Evolutionary conservation across 2,329 filamentous ascomycete genomes (phyloP), one percentile per base, ranked within the genome.

Genomic region (Arthrobotrys musiformis): DNA sequence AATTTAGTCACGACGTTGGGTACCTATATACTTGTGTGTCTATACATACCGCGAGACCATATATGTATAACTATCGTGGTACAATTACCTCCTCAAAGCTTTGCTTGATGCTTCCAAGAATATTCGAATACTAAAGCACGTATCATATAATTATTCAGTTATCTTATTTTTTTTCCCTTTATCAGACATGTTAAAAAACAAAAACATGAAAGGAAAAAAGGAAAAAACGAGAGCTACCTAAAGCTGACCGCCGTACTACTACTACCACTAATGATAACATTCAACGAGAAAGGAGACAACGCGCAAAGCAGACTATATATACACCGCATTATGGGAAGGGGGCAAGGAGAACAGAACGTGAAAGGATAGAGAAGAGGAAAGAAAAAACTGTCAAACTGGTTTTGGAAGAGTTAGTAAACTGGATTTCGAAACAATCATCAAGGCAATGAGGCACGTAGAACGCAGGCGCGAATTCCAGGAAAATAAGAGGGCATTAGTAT

Each of bases 221-320:
- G 13, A 9, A 11, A 37, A 33, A 33, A 9, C 30, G 4, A 33
- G 4, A 42, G 48, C 48, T 30, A 46, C 44, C n/a, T 48, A 48
- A 42, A 6, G 19, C 26, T 17, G n/a, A 46, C 58, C 8, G 19
- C 17, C 58, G 15, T 46, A 19, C 50, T 35, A 35, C 28, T 35
- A 46, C 17, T 17, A 52, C 26, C 8, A 35, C 26, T 35, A 61
- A 24, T 61, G 28, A 6, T 37, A 40, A n/a, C 7, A 15, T n/a
- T 24, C 24, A 13, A 48, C 7, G 6, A 15, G 5, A 8, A 15
- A 33, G 15, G 9, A 30, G 15, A 1, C 19, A 4, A 52, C 26
- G 22, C 9, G 30, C 9, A 50, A 22, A 37, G 42, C 11, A 52
- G 30, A 58, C 33, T 61, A 61, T 61, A 61, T 61, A 61, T 61